Base-by-base conservation (phyloP, 1,284 basidiomycete genomes). In the Porodaedalea pini region DNA sequence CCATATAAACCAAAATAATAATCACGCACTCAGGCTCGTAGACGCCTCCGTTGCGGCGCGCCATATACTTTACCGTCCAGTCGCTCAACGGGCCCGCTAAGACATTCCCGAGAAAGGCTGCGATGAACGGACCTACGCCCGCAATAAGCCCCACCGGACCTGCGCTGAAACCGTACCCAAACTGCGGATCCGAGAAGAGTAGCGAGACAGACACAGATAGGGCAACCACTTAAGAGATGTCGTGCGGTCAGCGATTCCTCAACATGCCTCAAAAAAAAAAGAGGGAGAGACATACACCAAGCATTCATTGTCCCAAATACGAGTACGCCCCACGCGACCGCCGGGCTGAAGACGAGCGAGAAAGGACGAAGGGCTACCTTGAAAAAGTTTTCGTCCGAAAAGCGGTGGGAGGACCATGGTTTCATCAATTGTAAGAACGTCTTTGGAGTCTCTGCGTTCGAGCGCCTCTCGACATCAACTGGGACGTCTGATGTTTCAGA, bases 41-140 rank as follows among this genome's bases (percentile, higher is more conserved):
- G 13, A 58, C 37, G 11, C 61, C 61, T 23, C 50, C 45, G 34
- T 62, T 62, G 29, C 49, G 58, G 8, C 59, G 37, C 3, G 61
- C 34, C 51, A 62, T 58, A 32, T 32, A 54, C 21, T 31, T 62
- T 34, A 54, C 59, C 5, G 54, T 51, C 53, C 59, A 62, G 44
- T 62, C 61, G 32, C 56, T 58, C 48, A 62, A 17, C 10, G 61
- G 61, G 5, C 61, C 61, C 17, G 61, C 48, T 21, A 62, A 29
- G 4, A 54, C 47, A 31, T 62, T 62, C 3, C 59, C 61, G 8
- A 62, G 49, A 27, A 62, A 49, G 3, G 56, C 56, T 2, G 59
- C 61, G 19, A 61, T 62, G 56, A 62, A 56, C 21, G 61, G 61
- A 13, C 61, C 61, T 11, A 62, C 61, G 3, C 61, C 59, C 6